phyloP scores from a whole-genome alignment of 2,329 filamentous ascomycete genomes.

The Myriosclerotinia curreyana region DNA sequence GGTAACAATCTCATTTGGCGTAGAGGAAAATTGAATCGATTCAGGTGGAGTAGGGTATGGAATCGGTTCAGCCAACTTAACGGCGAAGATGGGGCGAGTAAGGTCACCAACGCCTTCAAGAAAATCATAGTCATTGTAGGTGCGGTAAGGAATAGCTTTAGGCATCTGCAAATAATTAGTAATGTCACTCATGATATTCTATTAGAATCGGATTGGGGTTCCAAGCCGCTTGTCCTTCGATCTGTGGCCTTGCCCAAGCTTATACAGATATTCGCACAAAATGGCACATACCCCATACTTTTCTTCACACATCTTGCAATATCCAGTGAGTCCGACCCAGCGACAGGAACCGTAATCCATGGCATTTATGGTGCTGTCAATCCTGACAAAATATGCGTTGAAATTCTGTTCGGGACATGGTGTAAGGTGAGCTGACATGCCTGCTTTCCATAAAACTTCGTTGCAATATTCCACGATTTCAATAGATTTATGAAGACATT shows the following conservation, averaged over 20 bases:
- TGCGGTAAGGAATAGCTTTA: slow-evolving; percentile 11
- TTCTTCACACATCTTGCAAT: slow-evolving; percentile 22
- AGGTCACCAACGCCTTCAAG: background rate
- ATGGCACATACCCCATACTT: slow-evolving; percentile 14
- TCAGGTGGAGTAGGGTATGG: background rate
- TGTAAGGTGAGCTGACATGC: slow-evolving; percentile 15
- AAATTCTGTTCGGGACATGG: slow-evolving; percentile 19
- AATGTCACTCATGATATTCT: background rate
- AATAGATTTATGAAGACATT: slow-evolving; percentile 24
- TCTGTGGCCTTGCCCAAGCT: background rate
- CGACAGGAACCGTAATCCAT: slow-evolving; percentile 4
- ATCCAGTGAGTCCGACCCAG: slow-evolving; percentile 22
- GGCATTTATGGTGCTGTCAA: slow-evolving; percentile 4
- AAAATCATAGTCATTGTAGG: slow-evolving; percentile 14
- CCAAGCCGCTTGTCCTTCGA: background rate
- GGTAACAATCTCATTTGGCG: background rate
- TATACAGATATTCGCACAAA: background rate
- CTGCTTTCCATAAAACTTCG: slow-evolving; percentile 20
- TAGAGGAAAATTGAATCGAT: slow-evolving; percentile 9
- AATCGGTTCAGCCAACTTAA: slow-evolving; percentile 15
- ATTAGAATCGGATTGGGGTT: background rate
- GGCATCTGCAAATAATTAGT: slow-evolving; percentile 15
- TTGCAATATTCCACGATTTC: slow-evolving; percentile 23
- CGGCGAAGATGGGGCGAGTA: background rate
- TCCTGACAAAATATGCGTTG: slow-evolving; percentile 2